Evolutionary conservation across 768 basidiomycete species (phyloP), one percentile per base, ranked within the genome.

Genomic region (Termitomyces heimii): DNA sequence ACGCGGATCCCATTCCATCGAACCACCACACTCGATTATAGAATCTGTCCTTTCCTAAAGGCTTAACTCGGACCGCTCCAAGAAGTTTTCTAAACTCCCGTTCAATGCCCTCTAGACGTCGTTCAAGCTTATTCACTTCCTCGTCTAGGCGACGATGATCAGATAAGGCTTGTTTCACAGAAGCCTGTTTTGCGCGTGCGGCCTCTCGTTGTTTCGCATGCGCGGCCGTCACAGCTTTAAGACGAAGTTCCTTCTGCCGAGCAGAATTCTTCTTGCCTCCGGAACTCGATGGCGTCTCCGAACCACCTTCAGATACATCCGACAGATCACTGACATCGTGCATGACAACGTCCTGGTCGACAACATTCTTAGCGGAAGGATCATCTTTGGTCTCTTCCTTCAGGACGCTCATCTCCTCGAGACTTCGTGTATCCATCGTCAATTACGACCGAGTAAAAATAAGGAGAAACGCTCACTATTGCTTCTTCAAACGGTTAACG

Each of bases 21-120:
- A 98, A 92, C 96, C 96, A 99, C 96, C 96, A 99, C 58, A 97
- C 78, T 32, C 92, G 85, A 68, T 97, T 96, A 66, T 91, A 89
- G 72, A 98, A 99, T 53, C 97, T 81, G 68, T 99, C 97, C 60
- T 82, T 81, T 14, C 97, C 97, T 51, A 98, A 66, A 1, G 95
- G 93, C 65, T 93, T 89, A 22, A 92, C 86, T 53, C 97, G 82
- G 49, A 94, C 82, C 6, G 88, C 84, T 55, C 92, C 91, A 42
- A 93, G 77, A 49, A 92, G 79, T 69, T 94, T 89, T 61, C 97
- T 80, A 75, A 98, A 99, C 60, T 98, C 96, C 45, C 92, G 87
- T 68, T 98, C 95, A 60, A 96, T 90, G 49, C 80, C 82, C 64
- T 94, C 92, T 20, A 98, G 79, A 40, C 88, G 79, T 42, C 88